Percentiles rank a stretch among this genome's conserved stretches.
Conservation (phyloP, 2,329 filamentous ascomycete genomes). For the Claviceps paspali region DNA sequence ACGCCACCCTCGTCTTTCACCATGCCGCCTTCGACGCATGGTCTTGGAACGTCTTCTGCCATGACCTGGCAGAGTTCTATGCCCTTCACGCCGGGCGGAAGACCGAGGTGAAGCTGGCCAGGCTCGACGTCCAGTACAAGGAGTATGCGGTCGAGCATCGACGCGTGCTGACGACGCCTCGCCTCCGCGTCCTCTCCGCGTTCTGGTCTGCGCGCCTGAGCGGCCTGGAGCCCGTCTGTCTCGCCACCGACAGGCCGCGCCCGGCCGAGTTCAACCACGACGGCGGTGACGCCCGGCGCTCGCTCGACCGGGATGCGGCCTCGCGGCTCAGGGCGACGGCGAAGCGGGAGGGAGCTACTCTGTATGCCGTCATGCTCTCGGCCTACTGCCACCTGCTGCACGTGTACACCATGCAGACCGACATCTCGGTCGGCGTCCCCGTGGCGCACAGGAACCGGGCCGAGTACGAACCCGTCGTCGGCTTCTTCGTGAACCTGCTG, state of each 20-base stretch:
- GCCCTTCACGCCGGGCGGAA: neutral
- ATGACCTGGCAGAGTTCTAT: neutral
- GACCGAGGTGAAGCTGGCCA: neutral
- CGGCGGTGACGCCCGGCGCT: neutral
- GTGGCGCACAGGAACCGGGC: neutral
- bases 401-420: neutral
- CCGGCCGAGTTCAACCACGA: neutral
- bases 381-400: constrained; percentile 1
- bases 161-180: neutral
- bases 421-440: neutral
- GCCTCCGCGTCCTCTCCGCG: neutral
- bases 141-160: neutral
- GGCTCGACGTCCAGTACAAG: neutral
- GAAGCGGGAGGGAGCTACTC: neutral
- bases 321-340: neutral
- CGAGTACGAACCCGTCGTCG: constrained; percentile 1
- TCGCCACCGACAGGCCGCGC: neutral
- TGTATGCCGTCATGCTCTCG: neutral
- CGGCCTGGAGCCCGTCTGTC: neutral
- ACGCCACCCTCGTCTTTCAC: neutral
- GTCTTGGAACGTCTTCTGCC: neutral
- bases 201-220: neutral
- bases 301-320: neutral
- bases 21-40: constrained; percentile 1
- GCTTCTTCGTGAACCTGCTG: constrained; percentile 1